phyloP scores from a whole-genome alignment of 371 early-diverging fungal species.

The Smittium culicis region DNA sequence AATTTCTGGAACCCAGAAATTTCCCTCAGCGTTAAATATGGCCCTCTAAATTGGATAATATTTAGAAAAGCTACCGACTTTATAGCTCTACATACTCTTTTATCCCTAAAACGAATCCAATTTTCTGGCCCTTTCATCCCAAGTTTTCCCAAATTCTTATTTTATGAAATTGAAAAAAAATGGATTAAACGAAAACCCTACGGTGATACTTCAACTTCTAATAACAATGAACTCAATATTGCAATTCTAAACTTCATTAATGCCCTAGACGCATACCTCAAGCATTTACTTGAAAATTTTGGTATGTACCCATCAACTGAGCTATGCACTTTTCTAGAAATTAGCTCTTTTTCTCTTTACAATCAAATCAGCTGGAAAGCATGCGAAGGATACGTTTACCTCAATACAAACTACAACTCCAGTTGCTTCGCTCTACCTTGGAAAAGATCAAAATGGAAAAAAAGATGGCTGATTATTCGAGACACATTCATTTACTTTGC shows the following conservation, averaged over 20 bases:
- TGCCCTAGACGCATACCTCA: constrained; percentile 47
- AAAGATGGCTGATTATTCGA: constrained; percentile 58
- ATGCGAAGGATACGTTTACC: constrained; percentile 59
- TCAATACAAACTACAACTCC: constrained; percentile 25
- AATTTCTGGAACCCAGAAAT: constrained; percentile 3
- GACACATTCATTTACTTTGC: constrained; percentile 50
- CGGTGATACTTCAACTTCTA: neutral
- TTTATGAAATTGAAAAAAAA: constrained; percentile 27
- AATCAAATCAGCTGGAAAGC: constrained; percentile 77
- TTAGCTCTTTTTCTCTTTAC: constrained; percentile 56
- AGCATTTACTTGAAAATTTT: constrained; percentile 38
- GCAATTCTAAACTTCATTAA: constrained; percentile 39
- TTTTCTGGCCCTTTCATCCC: constrained; percentile 33
- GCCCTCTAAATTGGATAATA: constrained; percentile 64
- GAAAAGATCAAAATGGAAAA: constrained; percentile 37
- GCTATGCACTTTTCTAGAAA: constrained; percentile 66
- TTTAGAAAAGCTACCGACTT: constrained; percentile 56
- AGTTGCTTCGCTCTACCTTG: constrained; percentile 24
- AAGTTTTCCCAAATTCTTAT: constrained; percentile 38
- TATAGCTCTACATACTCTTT: constrained; percentile 44
- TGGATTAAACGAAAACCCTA: constrained; percentile 30
- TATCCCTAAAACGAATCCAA: constrained; percentile 36
- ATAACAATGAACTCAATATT: constrained; percentile 13
- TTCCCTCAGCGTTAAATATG: constrained; percentile 37
- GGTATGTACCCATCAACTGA: constrained; percentile 51